phyloP scores from a whole-genome alignment of 2,329 filamentous ascomycete species.

The Leptographium lundbergii region DNA sequence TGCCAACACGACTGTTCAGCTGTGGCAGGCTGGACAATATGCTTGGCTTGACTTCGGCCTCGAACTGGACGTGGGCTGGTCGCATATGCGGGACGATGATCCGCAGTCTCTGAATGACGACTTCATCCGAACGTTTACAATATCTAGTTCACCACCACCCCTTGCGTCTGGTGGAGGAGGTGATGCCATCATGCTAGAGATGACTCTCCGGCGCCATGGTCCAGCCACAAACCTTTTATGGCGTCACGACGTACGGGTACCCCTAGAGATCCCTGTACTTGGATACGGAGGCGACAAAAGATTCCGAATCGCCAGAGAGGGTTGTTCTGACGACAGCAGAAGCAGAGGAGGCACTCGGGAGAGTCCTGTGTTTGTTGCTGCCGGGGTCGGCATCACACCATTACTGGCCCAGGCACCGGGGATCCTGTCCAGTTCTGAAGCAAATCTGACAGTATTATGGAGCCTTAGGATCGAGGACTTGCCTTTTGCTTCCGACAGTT shows the following conservation, averaged over 20 bases:
- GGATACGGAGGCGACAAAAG: too few relatives aligned
- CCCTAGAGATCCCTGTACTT: conserved; percentile 43
- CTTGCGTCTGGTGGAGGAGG: conserved; percentile 6
- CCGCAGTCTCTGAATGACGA: conserved; percentile 75
- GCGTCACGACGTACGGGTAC: conserved; percentile 32
- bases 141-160: conserved; percentile 47
- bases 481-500: too few relatives aligned
- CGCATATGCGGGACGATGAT: conserved; percentile 74
- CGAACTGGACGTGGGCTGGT: conserved; percentile 61
- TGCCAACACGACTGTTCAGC: not conserved
- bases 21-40: conserved; percentile 62
- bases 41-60: conserved; percentile 59
- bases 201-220: conserved; percentile 60
- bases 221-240: conserved; percentile 50
- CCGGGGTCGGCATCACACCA: too few relatives aligned
- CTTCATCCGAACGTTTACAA: conserved; percentile 70
- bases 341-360: too few relatives aligned
- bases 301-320: too few relatives aligned
- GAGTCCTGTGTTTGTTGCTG: too few relatives aligned
- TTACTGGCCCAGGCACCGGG: too few relatives aligned
- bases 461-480: too few relatives aligned
- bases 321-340: too few relatives aligned
- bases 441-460: too few relatives aligned
- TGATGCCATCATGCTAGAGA: conserved; percentile 41
- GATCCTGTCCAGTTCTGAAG: too few relatives aligned